A percentile compares a stretch with the other conserved stretches of the same genome.
Evolutionary conservation across 345 rosid genomes (phyloP).

Genomic region (Arabis hirsuta): DNA sequence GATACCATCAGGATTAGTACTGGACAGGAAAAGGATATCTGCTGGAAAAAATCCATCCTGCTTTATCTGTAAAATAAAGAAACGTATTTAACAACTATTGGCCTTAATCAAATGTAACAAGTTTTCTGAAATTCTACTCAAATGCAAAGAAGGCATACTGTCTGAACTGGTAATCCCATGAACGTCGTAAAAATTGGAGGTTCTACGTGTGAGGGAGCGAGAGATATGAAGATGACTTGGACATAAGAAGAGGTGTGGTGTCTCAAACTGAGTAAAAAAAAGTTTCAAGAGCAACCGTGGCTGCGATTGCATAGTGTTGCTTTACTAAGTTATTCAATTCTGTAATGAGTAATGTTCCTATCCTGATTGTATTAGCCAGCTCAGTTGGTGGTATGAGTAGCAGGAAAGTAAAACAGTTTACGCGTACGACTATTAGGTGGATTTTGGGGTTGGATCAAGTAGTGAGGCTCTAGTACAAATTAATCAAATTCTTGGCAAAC

Average conservation of each 20-base stretch:
- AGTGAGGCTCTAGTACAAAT: not conserved
- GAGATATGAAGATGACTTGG: not conserved
- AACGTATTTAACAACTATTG: not conserved
- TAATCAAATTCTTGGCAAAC: not conserved
- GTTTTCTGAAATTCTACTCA: constrained; percentile 14
- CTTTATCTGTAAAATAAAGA: constrained; percentile 68
- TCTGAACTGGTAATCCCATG: not conserved
- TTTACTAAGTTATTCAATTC: not conserved
- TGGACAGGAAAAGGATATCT: constrained; percentile 86
- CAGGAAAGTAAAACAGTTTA: not conserved
- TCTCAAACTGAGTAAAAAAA: constrained; percentile 6
- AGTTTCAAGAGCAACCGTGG: constrained; percentile 1
- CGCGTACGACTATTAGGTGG: not conserved
- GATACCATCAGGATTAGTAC: constrained; percentile 93
- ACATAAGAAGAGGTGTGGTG: not conserved
- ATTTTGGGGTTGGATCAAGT: not conserved
- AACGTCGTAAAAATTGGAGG: not conserved
- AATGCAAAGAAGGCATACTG: constrained; percentile 12
- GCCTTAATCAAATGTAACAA: constrained; percentile 1
- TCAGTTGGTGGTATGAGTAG: constrained; percentile 2
- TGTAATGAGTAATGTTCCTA: not conserved
- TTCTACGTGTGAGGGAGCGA: not conserved
- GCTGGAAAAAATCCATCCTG: constrained; percentile 96
- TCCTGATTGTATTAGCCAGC: constrained; percentile 1
- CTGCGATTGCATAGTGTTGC: not conserved